phyloP scores from a whole-genome alignment of 1,284 basidiomycete genomes.

The Paramarasmius palmivorus region DNA sequence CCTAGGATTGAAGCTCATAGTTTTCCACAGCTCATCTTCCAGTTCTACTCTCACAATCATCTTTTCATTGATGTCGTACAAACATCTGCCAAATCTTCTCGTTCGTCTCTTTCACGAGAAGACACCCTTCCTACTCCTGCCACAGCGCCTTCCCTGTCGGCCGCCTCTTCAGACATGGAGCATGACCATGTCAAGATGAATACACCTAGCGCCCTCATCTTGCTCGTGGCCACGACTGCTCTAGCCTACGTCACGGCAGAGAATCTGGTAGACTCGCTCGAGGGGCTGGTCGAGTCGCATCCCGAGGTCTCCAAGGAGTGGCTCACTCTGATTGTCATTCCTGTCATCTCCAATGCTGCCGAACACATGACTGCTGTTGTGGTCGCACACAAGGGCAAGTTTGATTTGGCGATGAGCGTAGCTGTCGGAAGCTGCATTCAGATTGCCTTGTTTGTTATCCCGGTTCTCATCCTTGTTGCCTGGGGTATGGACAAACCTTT shows the following conservation, averaged over 20 bases:
- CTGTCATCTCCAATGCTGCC: constrained; percentile 65
- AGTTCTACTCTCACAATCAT: constrained; percentile 64
- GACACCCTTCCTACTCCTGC: constrained; percentile 24
- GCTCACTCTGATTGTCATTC: constrained; percentile 68
- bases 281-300: constrained; percentile 37
- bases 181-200: constrained; percentile 48
- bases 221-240: constrained; percentile 40
- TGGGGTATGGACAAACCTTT: constrained; percentile 52
- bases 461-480: constrained; percentile 50
- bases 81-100: constrained; percentile 20
- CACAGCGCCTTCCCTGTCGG: constrained; percentile 22
- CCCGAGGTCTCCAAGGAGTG: constrained; percentile 56
- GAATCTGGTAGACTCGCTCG: constrained; percentile 49
- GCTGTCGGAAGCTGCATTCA: constrained; percentile 71
- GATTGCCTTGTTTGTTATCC: constrained; percentile 67
- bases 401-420: constrained; percentile 57
- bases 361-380: constrained; percentile 70
- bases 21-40: constrained; percentile 43
- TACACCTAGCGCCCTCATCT: constrained; percentile 36
- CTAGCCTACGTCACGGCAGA: constrained; percentile 62
- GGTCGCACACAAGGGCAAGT: constrained; percentile 59
- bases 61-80: constrained; percentile 49
- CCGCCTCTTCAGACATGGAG: constrained; percentile 18
- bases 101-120: constrained; percentile 17
- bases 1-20: constrained; percentile 5